A percentile compares a stretch with the other conserved stretches of the same genome.
These are phyloP conservation scores for Globisporangium apiculatum DNA, from an alignment of 352 stramenopile species.

Conservation along the genomic window DNA sequence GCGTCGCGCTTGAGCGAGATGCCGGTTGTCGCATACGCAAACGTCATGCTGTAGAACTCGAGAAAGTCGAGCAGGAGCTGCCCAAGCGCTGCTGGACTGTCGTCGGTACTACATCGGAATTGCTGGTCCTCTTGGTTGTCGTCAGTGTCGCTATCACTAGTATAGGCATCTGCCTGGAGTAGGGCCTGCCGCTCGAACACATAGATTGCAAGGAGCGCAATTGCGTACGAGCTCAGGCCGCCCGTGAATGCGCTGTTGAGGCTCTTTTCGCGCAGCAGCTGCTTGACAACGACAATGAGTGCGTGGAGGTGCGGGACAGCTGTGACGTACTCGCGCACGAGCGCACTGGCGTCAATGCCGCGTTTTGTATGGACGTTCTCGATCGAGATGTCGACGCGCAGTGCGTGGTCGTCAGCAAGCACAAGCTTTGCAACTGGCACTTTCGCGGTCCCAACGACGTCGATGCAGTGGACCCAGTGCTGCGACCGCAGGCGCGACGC, in stretches of 20 bases:
- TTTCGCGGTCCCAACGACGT: constrained; percentile 76
- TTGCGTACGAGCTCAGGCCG: constrained; percentile 83
- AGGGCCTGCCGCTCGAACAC: constrained; percentile 55
- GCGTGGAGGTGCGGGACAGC: constrained; percentile 66
- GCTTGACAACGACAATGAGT: constrained; percentile 80
- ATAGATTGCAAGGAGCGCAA: constrained; percentile 80
- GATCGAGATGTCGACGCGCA: constrained; percentile 87
- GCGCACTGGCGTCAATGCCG: constrained; percentile 77
- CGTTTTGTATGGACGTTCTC: constrained; percentile 75
- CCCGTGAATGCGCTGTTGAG: constrained; percentile 89
- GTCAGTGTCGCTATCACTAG: neutral
- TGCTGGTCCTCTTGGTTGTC: neutral
- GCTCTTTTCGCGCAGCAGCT: constrained; percentile 81
- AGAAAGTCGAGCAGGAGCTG: constrained; percentile 83
- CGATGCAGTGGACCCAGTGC: constrained; percentile 70
- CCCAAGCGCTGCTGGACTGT: constrained; percentile 22
- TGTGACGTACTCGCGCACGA: constrained; percentile 71
- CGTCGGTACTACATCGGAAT: too few relatives aligned
- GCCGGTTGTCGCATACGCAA: constrained; percentile 69
- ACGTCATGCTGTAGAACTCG: constrained; percentile 85
- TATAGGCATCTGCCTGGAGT: neutral
- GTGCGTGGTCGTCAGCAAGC: constrained; percentile 31
- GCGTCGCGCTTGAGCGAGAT: constrained; percentile 75
- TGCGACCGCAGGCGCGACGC: constrained; percentile 37
- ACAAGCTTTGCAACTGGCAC: constrained; percentile 84